Conservation (phyloP, 371 early-diverging fungal genomes). For the Actinomortierella ambigua region DNA sequence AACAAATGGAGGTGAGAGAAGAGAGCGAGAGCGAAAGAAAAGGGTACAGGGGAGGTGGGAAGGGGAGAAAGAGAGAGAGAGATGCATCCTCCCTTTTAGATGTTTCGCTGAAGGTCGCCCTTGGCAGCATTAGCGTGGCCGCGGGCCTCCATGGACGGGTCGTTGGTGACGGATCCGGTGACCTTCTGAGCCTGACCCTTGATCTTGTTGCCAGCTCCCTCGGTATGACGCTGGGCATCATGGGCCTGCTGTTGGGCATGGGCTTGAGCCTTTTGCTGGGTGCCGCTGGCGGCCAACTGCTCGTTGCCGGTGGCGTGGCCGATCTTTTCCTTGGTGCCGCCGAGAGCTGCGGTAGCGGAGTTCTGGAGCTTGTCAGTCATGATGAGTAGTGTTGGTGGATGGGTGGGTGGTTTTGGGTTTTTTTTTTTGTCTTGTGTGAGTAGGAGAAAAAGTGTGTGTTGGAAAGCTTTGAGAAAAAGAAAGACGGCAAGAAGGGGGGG, state of each 20-base stretch:
- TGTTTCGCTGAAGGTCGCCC: constrained; percentile 28
- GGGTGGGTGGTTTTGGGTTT: background rate
- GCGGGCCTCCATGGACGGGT: constrained; percentile 18
- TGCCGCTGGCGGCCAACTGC: constrained; percentile 20
- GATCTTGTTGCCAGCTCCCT: constrained; percentile 28
- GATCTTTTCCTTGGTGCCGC: constrained; percentile 50
- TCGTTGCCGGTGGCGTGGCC: constrained; percentile 22
- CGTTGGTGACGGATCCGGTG: constrained; percentile 12
- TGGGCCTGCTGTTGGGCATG: constrained; percentile 6
- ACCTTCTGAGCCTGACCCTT: constrained; percentile 25
- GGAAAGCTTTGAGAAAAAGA: too few relatives aligned
- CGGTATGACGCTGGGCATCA: constrained; percentile 25
- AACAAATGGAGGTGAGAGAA: too few relatives aligned
- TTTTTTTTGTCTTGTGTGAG: background rate
- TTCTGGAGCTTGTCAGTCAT: constrained; percentile 28
- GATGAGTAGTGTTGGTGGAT: constrained; percentile 2
- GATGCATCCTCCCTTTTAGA: too few relatives aligned
- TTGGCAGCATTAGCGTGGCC: constrained; percentile 32
- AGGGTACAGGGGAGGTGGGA: too few relatives aligned
- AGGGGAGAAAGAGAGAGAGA: too few relatives aligned
- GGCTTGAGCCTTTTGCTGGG: constrained; percentile 28
- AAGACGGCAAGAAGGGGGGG: too few relatives aligned
- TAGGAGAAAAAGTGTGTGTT: too few relatives aligned
- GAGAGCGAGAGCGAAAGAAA: too few relatives aligned
- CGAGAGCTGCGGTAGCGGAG: constrained; percentile 36